Conservation (phyloP, 225 moss, liverwort and hornwort genomes). For the Bryoerythrophyllum caledonicum region DNA sequence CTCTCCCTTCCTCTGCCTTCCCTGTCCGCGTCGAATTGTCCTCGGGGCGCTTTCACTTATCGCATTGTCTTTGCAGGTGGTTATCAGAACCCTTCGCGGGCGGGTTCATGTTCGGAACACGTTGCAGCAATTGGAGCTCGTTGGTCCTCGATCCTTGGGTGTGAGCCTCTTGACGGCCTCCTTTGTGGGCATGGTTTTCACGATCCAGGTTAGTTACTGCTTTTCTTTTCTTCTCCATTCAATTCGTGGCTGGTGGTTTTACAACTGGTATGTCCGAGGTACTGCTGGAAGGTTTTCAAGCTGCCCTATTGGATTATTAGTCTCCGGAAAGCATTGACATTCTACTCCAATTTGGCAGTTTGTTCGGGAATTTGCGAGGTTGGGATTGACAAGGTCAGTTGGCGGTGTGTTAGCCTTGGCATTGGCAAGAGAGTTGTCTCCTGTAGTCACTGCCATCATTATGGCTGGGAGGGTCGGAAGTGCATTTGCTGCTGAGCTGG, state of each 20-base stretch:
- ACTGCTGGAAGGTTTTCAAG: conserved; percentile 5
- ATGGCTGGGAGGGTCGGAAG: conserved; percentile 98
- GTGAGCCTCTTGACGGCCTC: conserved; percentile 98
- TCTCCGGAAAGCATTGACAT: conserved; percentile 13
- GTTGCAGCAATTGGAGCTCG: conserved; percentile 80
- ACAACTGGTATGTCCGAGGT: neutral
- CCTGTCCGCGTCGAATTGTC: neutral
- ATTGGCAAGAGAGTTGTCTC: conserved; percentile 90
- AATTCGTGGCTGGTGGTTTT: too few relatives aligned
- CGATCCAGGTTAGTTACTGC: conserved; percentile 68
- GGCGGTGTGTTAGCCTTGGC: conserved; percentile 96
- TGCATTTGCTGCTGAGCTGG: conserved; percentile 99
- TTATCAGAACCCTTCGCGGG: conserved; percentile 66
- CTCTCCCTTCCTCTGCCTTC: too few relatives aligned
- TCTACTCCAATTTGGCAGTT: conserved; percentile 58
- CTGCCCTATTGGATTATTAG: neutral
- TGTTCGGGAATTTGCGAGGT: conserved; percentile 96
- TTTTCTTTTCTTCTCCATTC: neutral
- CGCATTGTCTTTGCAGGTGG: conserved; percentile 55
- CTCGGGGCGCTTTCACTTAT: neutral
- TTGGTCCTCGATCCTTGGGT: conserved; percentile 89
- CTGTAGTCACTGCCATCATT: conserved; percentile 98
- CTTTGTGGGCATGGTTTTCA: conserved; percentile 99
- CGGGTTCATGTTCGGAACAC: conserved; percentile 81
- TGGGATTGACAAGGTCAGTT: conserved; percentile 96